phyloP scores from a whole-genome alignment of 768 basidiomycete species.

The Russula sp. region DNA sequence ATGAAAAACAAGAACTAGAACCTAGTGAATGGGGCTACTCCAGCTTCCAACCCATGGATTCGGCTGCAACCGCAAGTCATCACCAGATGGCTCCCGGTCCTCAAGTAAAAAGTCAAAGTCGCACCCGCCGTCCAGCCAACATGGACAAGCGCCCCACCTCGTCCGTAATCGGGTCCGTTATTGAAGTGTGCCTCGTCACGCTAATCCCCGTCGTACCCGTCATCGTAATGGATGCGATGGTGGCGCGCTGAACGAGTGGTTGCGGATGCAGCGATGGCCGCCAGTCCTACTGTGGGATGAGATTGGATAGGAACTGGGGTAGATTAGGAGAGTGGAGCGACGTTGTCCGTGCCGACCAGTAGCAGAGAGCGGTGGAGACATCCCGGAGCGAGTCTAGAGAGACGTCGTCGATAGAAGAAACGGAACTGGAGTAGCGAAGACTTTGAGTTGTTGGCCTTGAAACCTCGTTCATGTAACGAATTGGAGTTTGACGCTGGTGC shows the following conservation, averaged over 20 bases:
- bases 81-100: not conserved
- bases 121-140: slow-evolving; percentile 27
- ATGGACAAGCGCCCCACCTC: slow-evolving; percentile 35
- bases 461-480: slow-evolving; percentile 41
- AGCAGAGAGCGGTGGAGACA: slow-evolving; percentile 38
- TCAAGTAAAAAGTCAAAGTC: slow-evolving; percentile 1
- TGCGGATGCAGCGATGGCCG: not conserved
- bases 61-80: not conserved
- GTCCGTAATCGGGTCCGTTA: slow-evolving; percentile 39
- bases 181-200: slow-evolving; percentile 35
- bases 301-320: slow-evolving; percentile 4
- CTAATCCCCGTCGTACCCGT: slow-evolving; percentile 33
- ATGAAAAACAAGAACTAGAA: not conserved
- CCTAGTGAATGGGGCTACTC: slow-evolving; percentile 19
- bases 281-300: slow-evolving; percentile 1
- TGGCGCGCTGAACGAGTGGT: slow-evolving; percentile 23
- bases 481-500: slow-evolving; percentile 48
- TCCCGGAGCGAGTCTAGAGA: slow-evolving; percentile 23
- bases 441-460: slow-evolving; percentile 39
- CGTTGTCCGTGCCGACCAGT: slow-evolving; percentile 21
- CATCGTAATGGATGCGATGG: slow-evolving; percentile 32
- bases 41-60: slow-evolving; percentile 24
- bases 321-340: slow-evolving; percentile 10
- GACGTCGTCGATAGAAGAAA: slow-evolving; percentile 51
- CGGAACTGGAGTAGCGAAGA: slow-evolving; percentile 50